A percentile compares a stretch with the other conserved stretches of the same genome.
These are phyloP conservation scores for Papiliotrema flavescens DNA, from an alignment of 1,284 basidiomycete genomes.

Conservation along the genomic window DNA sequence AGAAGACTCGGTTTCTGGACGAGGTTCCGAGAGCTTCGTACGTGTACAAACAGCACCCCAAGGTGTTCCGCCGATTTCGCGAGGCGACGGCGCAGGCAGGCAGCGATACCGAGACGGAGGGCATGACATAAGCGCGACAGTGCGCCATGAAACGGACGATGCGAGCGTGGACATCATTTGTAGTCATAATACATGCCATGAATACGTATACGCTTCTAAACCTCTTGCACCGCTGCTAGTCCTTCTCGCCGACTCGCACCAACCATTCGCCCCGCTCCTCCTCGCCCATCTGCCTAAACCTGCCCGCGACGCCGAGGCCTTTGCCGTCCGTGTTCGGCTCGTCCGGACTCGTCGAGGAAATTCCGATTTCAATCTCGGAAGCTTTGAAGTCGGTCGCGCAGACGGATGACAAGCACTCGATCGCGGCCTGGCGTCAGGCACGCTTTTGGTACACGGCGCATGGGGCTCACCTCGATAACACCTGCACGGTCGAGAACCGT, in stretches of 20 bases:
- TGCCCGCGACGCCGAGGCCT: slow-evolving; percentile 52
- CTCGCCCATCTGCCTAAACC: slow-evolving; percentile 79
- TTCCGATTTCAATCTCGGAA: slow-evolving; percentile 55
- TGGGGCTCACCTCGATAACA: slow-evolving; percentile 66
- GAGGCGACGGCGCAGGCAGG: too few species aligned
- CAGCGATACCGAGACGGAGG: too few species aligned
- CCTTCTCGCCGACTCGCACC: slow-evolving; percentile 89
- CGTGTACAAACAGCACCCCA: background rate
- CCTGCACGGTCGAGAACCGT: slow-evolving; percentile 67
- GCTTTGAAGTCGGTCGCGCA: slow-evolving; percentile 91
- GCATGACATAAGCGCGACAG: too few species aligned
- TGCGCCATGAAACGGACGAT: too few species aligned
- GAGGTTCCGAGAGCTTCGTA: background rate
- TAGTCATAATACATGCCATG: background rate
- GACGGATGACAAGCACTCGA: slow-evolving; percentile 88
- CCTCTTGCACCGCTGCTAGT: slow-evolving; percentile 51
- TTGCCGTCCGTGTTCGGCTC: slow-evolving; percentile 34
- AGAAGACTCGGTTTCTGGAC: slow-evolving; percentile 6
- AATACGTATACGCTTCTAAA: background rate
- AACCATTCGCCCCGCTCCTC: slow-evolving; percentile 80
- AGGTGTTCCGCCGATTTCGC: too few species aligned
- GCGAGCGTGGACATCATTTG: too few species aligned
- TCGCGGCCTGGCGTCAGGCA: slow-evolving; percentile 66
- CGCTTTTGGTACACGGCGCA: background rate
- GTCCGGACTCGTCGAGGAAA: slow-evolving; percentile 45